Conservation (phyloP, 768 basidiomycete genomes). For the Boletus tylopilopsis region DNA sequence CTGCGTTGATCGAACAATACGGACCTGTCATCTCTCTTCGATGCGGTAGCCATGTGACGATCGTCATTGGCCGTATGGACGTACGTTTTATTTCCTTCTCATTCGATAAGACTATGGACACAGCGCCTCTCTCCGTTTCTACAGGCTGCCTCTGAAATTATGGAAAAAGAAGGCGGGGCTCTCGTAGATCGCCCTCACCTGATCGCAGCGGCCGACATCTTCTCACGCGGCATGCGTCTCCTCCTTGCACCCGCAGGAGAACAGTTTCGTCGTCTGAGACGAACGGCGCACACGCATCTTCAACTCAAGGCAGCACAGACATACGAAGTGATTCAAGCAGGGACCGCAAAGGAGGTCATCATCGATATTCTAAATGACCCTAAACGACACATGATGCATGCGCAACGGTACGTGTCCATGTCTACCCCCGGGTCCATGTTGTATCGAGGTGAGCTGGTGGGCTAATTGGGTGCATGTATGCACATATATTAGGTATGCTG, state of each 20-base stretch:
- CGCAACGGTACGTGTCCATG: constrained; percentile 14
- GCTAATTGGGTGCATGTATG: no score
- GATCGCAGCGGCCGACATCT: constrained; percentile 51
- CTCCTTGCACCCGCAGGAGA: constrained; percentile 48
- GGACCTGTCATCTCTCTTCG: constrained; percentile 53
- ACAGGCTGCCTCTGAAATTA: constrained; percentile 54
- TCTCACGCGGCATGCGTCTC: constrained; percentile 53
- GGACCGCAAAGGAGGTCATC: constrained; percentile 18
- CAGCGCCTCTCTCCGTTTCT: constrained; percentile 33
- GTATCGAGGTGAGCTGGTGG: no score
- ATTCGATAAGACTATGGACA: background rate
- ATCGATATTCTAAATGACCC: constrained; percentile 21
- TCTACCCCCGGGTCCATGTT: no score
- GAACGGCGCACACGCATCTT: constrained; percentile 51
- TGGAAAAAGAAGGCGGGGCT: constrained; percentile 55
- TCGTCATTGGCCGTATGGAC: constrained; percentile 18
- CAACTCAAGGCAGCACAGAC: constrained; percentile 43
- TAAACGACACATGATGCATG: constrained; percentile 11
- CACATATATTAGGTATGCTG: constrained; percentile 27
- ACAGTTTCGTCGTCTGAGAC: constrained; percentile 51
- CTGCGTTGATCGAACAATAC: constrained; percentile 50
- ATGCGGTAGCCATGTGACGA: constrained; percentile 33
- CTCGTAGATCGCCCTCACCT: constrained; percentile 47
- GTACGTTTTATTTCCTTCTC: background rate
- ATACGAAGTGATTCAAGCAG: constrained; percentile 45